These are phyloP conservation scores for Gossypium ekmanianum DNA, from an alignment of 345 rosid species.

Conservation along the genomic window DNA sequence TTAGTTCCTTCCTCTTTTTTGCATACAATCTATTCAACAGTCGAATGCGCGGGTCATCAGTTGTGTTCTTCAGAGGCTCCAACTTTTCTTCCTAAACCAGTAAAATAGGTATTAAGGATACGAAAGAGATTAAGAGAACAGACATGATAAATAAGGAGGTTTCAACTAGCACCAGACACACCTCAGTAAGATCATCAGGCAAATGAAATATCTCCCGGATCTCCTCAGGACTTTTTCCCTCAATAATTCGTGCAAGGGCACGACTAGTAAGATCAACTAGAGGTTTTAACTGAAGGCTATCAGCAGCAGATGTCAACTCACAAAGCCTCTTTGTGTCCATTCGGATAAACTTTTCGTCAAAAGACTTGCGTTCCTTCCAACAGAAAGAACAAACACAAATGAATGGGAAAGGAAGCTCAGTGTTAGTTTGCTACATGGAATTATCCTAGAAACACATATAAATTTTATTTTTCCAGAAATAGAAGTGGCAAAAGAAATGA, in stretches of 20 bases:
- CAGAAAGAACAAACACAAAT: constrained; percentile 14
- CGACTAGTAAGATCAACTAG: constrained; percentile 90
- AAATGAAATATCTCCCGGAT: constrained; percentile 88
- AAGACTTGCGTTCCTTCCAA: constrained; percentile 67
- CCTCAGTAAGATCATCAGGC: constrained; percentile 97
- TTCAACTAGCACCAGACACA: constrained; percentile 41
- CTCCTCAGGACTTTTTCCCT: constrained; percentile 85
- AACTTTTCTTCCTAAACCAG: constrained; percentile 75
- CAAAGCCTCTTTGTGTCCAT: constrained; percentile 85
- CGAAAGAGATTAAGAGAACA: constrained; percentile 17
- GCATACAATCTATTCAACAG: constrained; percentile 78
- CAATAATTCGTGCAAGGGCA: constrained; percentile 79
- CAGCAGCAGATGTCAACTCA: constrained; percentile 92
- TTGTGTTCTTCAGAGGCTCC: constrained; percentile 77
- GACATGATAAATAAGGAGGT: constrained; percentile 13
- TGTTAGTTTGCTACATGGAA: constrained; percentile 10
- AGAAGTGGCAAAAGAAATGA: neutral
- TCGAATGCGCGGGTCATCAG: constrained; percentile 85
- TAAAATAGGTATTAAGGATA: constrained; percentile 16
- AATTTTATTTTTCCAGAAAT: neutral
- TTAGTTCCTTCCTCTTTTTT: constrained; percentile 75
- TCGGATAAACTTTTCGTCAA: constrained; percentile 78
- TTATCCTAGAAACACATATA: neutral
- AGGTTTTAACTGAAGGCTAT: constrained; percentile 83
- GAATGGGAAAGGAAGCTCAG: constrained; percentile 3